Percentiles rank a stretch among this genome's conserved stretches.
These are phyloP conservation scores for Tetrapisispora iriomotensis DNA, from an alignment of 805 yeast species.

Conservation along the genomic window DNA sequence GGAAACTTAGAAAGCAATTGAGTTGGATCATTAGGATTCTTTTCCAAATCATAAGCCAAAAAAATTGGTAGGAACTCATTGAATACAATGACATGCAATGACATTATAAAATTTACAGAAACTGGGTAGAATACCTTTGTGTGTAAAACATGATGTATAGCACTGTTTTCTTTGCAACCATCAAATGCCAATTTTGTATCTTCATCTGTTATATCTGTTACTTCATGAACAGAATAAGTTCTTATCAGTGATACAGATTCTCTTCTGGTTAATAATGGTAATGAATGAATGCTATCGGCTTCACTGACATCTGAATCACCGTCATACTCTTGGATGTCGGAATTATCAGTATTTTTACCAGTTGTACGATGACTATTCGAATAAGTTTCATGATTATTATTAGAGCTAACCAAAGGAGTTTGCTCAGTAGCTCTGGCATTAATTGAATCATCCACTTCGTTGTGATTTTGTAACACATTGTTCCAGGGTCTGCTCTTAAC, in stretches of 20 bases:
- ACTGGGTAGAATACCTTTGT: constrained; percentile 30
- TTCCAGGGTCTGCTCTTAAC: constrained; percentile 26
- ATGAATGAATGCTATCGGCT: constrained; percentile 21
- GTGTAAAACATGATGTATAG: constrained; percentile 21
- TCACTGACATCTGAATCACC: constrained; percentile 4
- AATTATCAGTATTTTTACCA: background rate
- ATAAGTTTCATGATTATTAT: background rate
- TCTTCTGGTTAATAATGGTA: constrained; percentile 25
- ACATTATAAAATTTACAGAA: constrained; percentile 33
- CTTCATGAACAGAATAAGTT: constrained; percentile 25
- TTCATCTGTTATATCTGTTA: constrained; percentile 19
- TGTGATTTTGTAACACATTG: background rate
- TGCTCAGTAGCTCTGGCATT: background rate
- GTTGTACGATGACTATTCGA: no score
- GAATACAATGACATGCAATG: constrained; percentile 41
- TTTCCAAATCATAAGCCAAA: constrained; percentile 33
- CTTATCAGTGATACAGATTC: constrained; percentile 27
- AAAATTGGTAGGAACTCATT: constrained; percentile 49
- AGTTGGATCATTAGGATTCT: constrained; percentile 16
- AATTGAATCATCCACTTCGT: background rate
- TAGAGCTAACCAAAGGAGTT: background rate
- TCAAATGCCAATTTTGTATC: constrained; percentile 8
- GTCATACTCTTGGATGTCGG: background rate
- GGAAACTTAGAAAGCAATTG: constrained; percentile 35
- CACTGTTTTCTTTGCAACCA: constrained; percentile 15